A percentile compares a stretch with the other conserved stretches of the same genome.
These are phyloP conservation scores for Chromera velia DNA, from an alignment of 73 alveolate genomes.

Conservation along the genomic window DNA sequence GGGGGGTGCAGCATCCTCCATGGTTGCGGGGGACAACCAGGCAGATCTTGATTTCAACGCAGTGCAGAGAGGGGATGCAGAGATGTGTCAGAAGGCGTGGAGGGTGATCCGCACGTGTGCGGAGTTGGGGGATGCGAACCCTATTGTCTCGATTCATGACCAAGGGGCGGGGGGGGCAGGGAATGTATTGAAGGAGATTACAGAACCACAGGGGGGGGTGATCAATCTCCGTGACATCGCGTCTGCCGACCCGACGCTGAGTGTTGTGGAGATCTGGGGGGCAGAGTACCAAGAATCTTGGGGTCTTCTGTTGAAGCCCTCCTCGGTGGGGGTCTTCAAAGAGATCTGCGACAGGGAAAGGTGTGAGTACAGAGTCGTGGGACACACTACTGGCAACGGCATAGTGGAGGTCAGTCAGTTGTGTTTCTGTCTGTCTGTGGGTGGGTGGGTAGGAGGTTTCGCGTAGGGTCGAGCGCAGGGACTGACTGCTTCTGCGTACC, in stretches of 20 bases:
- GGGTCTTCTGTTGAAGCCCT: constrained; percentile 20
- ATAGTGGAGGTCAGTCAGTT: too few species aligned
- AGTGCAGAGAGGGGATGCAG: constrained; percentile 37
- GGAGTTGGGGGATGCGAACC: constrained; percentile 35
- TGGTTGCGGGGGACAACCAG: constrained; percentile 48
- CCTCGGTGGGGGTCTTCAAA: constrained; percentile 24
- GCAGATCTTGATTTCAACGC: constrained; percentile 43
- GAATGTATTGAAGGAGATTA: constrained; percentile 41
- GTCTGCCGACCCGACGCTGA: constrained; percentile 35
- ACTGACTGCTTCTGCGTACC: too few species aligned
- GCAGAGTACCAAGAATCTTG: constrained; percentile 16
- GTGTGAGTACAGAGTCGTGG: constrained; percentile 23
- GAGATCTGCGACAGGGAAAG: constrained; percentile 34
- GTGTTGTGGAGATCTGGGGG: background rate
- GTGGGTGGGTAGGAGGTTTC: too few species aligned
- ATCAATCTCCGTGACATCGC: constrained; percentile 21
- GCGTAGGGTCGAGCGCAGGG: too few species aligned
- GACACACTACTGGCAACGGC: background rate
- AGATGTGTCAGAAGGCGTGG: constrained; percentile 19
- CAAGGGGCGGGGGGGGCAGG: constrained; percentile 41
- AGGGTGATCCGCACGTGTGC: constrained; percentile 43
- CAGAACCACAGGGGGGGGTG: constrained; percentile 29
- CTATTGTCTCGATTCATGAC: constrained; percentile 41
- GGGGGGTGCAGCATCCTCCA: constrained; percentile 24
- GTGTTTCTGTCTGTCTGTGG: too few species aligned